Conservation (phyloP, 1,139 yeast species). For the Blastobotrys capitulatus region DNA sequence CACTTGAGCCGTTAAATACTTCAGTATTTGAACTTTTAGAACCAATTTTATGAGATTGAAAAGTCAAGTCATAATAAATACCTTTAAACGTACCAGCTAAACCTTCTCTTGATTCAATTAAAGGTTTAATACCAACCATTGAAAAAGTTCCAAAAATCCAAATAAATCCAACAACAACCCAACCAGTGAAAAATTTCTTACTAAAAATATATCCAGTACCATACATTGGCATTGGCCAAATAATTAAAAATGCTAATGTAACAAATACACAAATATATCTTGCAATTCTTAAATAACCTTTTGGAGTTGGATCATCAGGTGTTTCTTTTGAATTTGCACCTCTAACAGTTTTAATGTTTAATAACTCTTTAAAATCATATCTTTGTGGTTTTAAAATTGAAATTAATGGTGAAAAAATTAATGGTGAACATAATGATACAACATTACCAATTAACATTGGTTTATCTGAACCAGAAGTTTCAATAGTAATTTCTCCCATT, state of each 20-base stretch:
- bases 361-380: conserved; percentile 58
- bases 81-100: conserved; percentile 60
- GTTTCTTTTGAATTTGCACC: conserved; percentile 11
- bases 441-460: conserved; percentile 86
- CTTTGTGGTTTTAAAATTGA: conserved; percentile 49
- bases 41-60: conserved; percentile 43
- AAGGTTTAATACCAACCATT: conserved; percentile 39
- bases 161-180: conserved; percentile 38
- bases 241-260: conserved; percentile 30
- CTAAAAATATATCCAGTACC: conserved; percentile 40
- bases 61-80: conserved; percentile 72
- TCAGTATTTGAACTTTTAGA: too few species aligned
- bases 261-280: conserved; percentile 33
- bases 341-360: conserved; percentile 36
- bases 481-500: conserved; percentile 43
- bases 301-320: neutral
- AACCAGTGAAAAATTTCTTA: conserved; percentile 40
- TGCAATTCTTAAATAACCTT: conserved; percentile 29
- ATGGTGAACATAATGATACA: conserved; percentile 74
- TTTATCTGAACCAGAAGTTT: conserved; percentile 65
- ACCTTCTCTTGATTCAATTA: conserved; percentile 45
- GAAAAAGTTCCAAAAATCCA: conserved; percentile 39
- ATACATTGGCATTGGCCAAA: conserved; percentile 46
- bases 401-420: conserved; percentile 58
- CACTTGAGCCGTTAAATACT: too few species aligned